Conservation (phyloP, 2,329 filamentous ascomycete species). For the Aureobasidium vineae region DNA sequence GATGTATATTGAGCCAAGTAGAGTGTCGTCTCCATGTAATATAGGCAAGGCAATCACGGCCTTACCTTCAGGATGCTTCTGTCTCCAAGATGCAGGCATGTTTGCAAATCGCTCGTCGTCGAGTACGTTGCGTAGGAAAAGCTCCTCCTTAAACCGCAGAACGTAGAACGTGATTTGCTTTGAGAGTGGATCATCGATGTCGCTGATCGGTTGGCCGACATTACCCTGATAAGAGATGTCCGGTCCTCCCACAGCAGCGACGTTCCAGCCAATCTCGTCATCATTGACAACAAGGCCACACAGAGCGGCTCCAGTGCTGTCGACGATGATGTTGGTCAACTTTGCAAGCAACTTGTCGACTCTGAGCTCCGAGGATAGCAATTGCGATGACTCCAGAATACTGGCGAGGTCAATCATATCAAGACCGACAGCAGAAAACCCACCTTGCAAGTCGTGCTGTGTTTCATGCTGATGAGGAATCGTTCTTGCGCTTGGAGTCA, state of each 20-base stretch:
- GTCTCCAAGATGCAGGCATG: slow-evolving; percentile 66
- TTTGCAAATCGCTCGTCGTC: slow-evolving; percentile 77
- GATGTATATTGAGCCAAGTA: slow-evolving; percentile 73
- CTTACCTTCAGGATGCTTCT: slow-evolving; percentile 66
- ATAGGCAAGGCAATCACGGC: slow-evolving; percentile 80
- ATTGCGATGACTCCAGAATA: slow-evolving; percentile 74
- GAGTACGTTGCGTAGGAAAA: slow-evolving; percentile 71
- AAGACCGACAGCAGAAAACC: slow-evolving; percentile 63
- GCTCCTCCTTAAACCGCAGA: slow-evolving; percentile 70
- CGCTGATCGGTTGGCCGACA: slow-evolving; percentile 63
- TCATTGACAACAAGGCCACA: slow-evolving; percentile 74
- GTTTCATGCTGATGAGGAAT: slow-evolving; percentile 39
- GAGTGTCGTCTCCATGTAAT: slow-evolving; percentile 65
- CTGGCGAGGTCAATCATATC: slow-evolving; percentile 81
- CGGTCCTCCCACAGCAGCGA: slow-evolving; percentile 70
- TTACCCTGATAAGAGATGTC: slow-evolving; percentile 44
- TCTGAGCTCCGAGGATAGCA: slow-evolving; percentile 74
- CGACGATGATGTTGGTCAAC: slow-evolving; percentile 77
- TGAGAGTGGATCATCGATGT: slow-evolving; percentile 65
- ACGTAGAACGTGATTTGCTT: slow-evolving; percentile 76
- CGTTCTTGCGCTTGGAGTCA: slow-evolving; percentile 42
- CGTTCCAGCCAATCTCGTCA: slow-evolving; percentile 63
- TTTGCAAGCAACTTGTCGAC: slow-evolving; percentile 74
- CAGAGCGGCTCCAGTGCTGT: slow-evolving; percentile 71
- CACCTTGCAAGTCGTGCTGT: slow-evolving; percentile 48